Base-by-base conservation (phyloP, 1,284 basidiomycete species). In the Chondrostereum purpureum region DNA sequence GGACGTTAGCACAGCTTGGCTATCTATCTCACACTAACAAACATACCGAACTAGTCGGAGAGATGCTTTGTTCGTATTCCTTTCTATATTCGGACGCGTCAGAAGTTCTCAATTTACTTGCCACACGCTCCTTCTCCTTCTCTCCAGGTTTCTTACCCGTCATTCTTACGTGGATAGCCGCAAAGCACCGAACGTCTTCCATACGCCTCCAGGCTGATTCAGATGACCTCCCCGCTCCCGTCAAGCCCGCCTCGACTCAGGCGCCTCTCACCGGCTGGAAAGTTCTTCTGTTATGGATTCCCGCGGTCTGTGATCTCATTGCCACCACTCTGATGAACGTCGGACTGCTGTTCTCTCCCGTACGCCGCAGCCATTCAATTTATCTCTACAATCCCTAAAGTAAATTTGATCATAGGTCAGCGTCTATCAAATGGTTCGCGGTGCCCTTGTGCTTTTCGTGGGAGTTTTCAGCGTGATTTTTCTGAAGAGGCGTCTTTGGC, bases 371-470 rank as follows among this genome's bases (percentile, higher is more conserved):
- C 27, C 27, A 31, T n/a, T n/a, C n/a, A n/a, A n/a, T n/a, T n/a
- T n/a, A n/a, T n/a, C n/a, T n/a, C n/a, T n/a, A n/a, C n/a, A n/a
- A n/a, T n/a, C n/a, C n/a, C n/a, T n/a, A n/a, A n/a, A n/a, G 8
- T 8, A 31, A n/a, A 31, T 31, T n/a, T 8, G n/a, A 31, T 8
- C n/a, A n/a, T n/a, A 31, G 27, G 27, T 31, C 27, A 31, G 27
- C 27, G 92, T 99, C 57, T 98, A 91, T 73, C 95, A 95, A 69
- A 98, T 98, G 95, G 92, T 89, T 34, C 82, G 96, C 52, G 96
- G 96, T 35, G 91, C 94, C 11, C 81, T 99, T 46, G 95, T 99
- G 43, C 79, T 99, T 43, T 99, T 96, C 70, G 96, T 99, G 51
- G 96, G 93, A 31, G 64, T 92, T 45, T 80, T 98, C 53, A 91